Evolutionary conservation across 805 yeast species (phyloP), one percentile per base, ranked within the genome.

Genomic region (Jamesozyma spencerorum): DNA sequence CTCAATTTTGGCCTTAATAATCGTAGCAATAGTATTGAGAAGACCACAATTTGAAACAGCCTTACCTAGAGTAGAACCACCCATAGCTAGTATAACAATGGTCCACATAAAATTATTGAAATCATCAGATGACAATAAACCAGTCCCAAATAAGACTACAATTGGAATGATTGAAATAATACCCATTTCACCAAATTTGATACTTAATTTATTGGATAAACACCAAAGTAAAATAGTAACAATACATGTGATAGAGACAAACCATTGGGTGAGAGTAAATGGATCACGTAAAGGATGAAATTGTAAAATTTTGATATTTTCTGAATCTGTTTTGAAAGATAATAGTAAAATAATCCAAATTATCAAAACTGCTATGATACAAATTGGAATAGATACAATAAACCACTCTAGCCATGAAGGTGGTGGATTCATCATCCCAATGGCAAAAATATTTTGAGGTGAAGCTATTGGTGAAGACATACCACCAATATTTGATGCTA

Each of bases 391-490:
- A 0, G 95, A 76, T 35, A 90, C 75, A 6, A 80, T 77, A 60
- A 90, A 92, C 98, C 98, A 90, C 57, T 85, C 83, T 10, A 81
- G 79, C 98, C 98, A 90, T 7, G 81, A 77, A 1, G 81, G 79
- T 41, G 74, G 79, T 1, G 94, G 95, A 42, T 70, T 71, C 97
- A 90, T 90, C 50, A 81, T 68, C 42, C 85, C 88, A 38, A 90
- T 71, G 1, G 96, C 95, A 52, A 90, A 79, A 47, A 90, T 85
- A 60, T 90, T 90, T 58, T 90, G 98, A 1, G 98, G 98, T 2
- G 96, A 85, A 1, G 97, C 88, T 55, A 90, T 90, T 6, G 98
- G 98, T 3, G 95, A 85, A 0, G 95, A 82, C 94, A 88, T 90
- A 48, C 98, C 98, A 18, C 95, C 97, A 36, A 90, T 69, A 57